Conservation (phyloP, 2,329 filamentous ascomycete genomes). For the Ambrosiella xylebori region DNA sequence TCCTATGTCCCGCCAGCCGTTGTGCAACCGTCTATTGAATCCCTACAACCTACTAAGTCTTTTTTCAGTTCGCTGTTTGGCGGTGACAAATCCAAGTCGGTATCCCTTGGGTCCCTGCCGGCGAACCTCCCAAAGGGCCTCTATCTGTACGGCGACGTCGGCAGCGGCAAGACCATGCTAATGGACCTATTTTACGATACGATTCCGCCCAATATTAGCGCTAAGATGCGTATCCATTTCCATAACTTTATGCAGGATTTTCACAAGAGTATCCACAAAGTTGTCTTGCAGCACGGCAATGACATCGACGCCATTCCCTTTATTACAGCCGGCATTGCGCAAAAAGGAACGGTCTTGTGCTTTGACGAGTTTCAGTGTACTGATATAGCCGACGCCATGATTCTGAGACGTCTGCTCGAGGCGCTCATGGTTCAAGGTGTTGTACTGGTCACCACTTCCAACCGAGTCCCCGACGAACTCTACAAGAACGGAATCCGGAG, state of each 20-base stretch:
- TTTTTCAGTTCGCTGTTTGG: slow-evolving; percentile 47
- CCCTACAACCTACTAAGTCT: slow-evolving; percentile 37
- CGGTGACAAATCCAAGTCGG: slow-evolving; percentile 18
- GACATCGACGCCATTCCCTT: slow-evolving; percentile 84
- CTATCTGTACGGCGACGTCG: slow-evolving; percentile 93
- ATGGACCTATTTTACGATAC: slow-evolving; percentile 99
- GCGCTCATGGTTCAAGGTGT: slow-evolving; percentile 92
- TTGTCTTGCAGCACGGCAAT: slow-evolving; percentile 77
- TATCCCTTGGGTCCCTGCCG: slow-evolving; percentile 39
- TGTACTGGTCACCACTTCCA: slow-evolving; percentile 87
- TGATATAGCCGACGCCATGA: slow-evolving; percentile 97
- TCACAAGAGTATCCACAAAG: slow-evolving; percentile 73
- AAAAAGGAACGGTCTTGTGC: slow-evolving; percentile 69
- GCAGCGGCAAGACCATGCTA: slow-evolving; percentile 96
- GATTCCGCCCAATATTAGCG: slow-evolving; percentile 57
- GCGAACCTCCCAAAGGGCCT: slow-evolving; percentile 67
- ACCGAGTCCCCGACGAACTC: slow-evolving; percentile 86
- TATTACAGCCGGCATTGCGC: slow-evolving; percentile 85
- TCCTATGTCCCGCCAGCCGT: slow-evolving; percentile 59
- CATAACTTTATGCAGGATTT: slow-evolving; percentile 99
- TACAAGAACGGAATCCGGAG: slow-evolving; percentile 98
- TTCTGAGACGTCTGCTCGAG: slow-evolving; percentile 72
- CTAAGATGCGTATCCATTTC: slow-evolving; percentile 90
- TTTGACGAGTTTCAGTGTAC: slow-evolving; percentile 99
- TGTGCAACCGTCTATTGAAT: slow-evolving; percentile 59